Percentiles rank a stretch among this genome's conserved stretches.
These are phyloP conservation scores for Thalassia testudinum DNA, from an alignment of 116 monocot species.

Conservation along the genomic window DNA sequence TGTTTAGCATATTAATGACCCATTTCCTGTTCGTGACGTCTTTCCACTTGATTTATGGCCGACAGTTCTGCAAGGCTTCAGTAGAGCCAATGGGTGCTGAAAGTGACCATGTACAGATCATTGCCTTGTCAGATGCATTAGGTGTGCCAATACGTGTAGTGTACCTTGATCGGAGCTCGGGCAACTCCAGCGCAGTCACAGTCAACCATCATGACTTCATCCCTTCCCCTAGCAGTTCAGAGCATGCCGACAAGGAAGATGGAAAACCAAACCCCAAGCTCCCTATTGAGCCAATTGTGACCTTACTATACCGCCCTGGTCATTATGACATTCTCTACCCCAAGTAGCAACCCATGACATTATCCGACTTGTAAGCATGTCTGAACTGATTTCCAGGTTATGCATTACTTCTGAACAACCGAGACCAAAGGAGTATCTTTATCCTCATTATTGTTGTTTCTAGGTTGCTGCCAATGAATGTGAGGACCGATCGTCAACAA, in stretches of 20 bases:
- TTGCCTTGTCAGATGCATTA: constrained; percentile 69
- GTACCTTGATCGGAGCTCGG: constrained; percentile 71
- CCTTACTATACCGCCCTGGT: constrained; percentile 86
- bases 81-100: constrained; percentile 99
- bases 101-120: constrained; percentile 90
- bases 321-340: constrained; percentile 95
- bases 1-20: too few relatives aligned
- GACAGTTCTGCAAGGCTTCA: constrained; percentile 78
- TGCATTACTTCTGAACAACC: too few relatives aligned
- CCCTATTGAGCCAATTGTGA: constrained; percentile 26
- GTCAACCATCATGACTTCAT: constrained; percentile 90
- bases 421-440: too few relatives aligned
- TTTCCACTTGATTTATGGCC: background rate
- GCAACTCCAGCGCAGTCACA: constrained; percentile 20
- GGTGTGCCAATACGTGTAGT: constrained; percentile 79
- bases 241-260: constrained; percentile 1
- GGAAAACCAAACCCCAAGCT: background rate
- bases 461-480: too few relatives aligned
- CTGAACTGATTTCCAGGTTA: too few relatives aligned
- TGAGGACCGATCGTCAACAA: too few relatives aligned
- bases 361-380: too few relatives aligned
- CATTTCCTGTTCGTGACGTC: too few relatives aligned
- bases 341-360: constrained; percentile 10
- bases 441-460: too few relatives aligned
- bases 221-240: constrained; percentile 13